Evolutionary conservation across 768 basidiomycete genomes (phyloP).

Genomic region (Agaricus blazei): DNA sequence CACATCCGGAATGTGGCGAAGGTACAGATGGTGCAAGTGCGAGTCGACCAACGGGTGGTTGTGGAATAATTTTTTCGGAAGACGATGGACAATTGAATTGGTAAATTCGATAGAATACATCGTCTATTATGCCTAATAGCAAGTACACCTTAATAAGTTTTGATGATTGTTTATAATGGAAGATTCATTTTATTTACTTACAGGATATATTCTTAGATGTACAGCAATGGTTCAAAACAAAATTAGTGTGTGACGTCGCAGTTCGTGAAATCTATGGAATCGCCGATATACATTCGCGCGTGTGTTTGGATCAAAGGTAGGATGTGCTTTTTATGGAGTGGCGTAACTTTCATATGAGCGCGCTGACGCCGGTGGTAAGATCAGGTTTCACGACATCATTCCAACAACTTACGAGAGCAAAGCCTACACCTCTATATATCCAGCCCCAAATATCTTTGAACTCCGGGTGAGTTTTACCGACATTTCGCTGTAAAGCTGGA

Average conservation of each 20-base stretch:
- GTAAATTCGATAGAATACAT: no score
- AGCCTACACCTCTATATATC: constrained; percentile 43
- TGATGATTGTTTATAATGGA: no score
- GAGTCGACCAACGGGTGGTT: not conserved
- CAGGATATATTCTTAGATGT: no score
- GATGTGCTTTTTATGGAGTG: constrained; percentile 29
- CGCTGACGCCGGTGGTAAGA: constrained; percentile 26
- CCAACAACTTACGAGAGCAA: constrained; percentile 38
- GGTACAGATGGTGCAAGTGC: not conserved
- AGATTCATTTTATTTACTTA: no score
- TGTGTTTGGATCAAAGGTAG: constrained; percentile 37
- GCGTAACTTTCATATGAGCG: constrained; percentile 31
- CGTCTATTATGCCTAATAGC: not conserved
- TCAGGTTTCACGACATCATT: not conserved
- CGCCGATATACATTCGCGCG: constrained; percentile 35
- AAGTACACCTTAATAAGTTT: not conserved
- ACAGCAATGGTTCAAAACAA: no score
- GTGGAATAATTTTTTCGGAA: not conserved
- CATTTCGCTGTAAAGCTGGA: constrained; percentile 22
- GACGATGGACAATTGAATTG: no score
- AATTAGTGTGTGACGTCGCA: not conserved
- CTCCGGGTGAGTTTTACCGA: constrained; percentile 43
- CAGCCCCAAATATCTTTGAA: constrained; percentile 45
- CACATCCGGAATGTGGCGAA: not conserved
- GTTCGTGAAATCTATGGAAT: not conserved